Conservation (phyloP, 495 filamentous ascomycete species). For the Xylaria scruposa region DNA sequence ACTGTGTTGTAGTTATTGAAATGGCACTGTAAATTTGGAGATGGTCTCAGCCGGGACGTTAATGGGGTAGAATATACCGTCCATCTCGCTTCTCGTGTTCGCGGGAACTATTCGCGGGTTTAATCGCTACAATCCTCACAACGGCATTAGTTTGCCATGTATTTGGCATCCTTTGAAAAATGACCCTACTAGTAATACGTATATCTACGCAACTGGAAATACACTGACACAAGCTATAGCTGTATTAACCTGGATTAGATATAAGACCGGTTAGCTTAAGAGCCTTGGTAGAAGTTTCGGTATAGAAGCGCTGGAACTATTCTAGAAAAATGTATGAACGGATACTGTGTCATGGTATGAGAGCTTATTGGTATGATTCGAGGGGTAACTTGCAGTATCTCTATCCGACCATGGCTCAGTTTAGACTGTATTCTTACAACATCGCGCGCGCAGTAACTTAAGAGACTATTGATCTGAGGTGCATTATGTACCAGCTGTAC, state of each 20-base stretch:
- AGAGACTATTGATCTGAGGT: constrained; percentile 5
- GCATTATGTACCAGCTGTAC: neutral
- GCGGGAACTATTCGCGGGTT: neutral
- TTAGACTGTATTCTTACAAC: neutral
- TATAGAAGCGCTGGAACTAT: neutral
- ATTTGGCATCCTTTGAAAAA: neutral
- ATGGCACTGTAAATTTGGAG: neutral
- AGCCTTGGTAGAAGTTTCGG: neutral
- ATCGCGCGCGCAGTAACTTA: neutral
- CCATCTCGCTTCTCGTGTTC: neutral
- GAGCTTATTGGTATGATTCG: neutral
- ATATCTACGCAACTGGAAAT: neutral
- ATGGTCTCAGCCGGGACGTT: neutral
- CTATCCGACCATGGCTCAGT: neutral
- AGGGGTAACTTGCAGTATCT: neutral
- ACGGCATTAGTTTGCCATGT: neutral
- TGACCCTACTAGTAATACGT: neutral
- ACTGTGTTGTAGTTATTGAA: constrained; percentile 7
- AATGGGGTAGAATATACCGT: too few relatives aligned
- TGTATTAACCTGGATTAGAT: neutral
- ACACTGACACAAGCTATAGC: neutral
- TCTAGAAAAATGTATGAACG: neutral
- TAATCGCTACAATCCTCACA: neutral
- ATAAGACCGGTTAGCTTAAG: too few relatives aligned
- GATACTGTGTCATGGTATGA: neutral